These are phyloP conservation scores for Pseudogymnoascus sp. DNA, from an alignment of 2,329 filamentous ascomycete species.

Conservation along the genomic window DNA sequence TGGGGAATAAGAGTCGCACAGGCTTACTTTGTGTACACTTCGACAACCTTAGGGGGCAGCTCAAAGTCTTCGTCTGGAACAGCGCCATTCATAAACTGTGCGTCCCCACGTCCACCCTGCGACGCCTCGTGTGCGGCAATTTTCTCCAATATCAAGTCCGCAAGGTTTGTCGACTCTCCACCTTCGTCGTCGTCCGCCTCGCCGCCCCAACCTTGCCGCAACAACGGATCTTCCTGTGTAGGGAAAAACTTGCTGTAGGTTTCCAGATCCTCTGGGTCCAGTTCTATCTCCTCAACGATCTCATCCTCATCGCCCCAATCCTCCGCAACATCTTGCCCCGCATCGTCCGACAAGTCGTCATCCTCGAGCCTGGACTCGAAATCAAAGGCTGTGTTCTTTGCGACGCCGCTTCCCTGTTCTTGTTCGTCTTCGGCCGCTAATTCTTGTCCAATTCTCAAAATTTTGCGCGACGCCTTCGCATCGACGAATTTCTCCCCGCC, in stretches of 20 bases:
- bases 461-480: slow-evolving; percentile 78
- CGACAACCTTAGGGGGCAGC: slow-evolving; percentile 81
- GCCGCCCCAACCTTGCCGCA: slow-evolving; percentile 28
- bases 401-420: slow-evolving; percentile 22
- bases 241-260: slow-evolving; percentile 88
- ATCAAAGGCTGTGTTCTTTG: slow-evolving; percentile 58
- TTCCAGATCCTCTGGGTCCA: slow-evolving; percentile 82
- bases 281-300: slow-evolving; percentile 62
- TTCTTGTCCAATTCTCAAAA: slow-evolving; percentile 82
- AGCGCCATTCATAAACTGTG: slow-evolving; percentile 26
- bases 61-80: slow-evolving; percentile 70
- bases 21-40: slow-evolving; percentile 78
- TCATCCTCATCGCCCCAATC: slow-evolving; percentile 77
- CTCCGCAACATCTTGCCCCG: slow-evolving; percentile 41
- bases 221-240: slow-evolving; percentile 44
- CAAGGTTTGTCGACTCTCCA: slow-evolving; percentile 65
- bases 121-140: slow-evolving; percentile 84
- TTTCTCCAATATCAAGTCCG: slow-evolving; percentile 87
- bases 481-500: slow-evolving; percentile 70
- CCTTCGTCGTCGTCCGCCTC: slow-evolving; percentile 37
- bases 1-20: neutral
- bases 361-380: slow-evolving; percentile 69
- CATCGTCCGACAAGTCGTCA: slow-evolving; percentile 34
- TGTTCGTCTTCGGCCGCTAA: slow-evolving; percentile 72
- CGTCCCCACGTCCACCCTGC: slow-evolving; percentile 33